Base-by-base conservation (phyloP, 306 rosid species). In the Lablab purpureus region DNA sequence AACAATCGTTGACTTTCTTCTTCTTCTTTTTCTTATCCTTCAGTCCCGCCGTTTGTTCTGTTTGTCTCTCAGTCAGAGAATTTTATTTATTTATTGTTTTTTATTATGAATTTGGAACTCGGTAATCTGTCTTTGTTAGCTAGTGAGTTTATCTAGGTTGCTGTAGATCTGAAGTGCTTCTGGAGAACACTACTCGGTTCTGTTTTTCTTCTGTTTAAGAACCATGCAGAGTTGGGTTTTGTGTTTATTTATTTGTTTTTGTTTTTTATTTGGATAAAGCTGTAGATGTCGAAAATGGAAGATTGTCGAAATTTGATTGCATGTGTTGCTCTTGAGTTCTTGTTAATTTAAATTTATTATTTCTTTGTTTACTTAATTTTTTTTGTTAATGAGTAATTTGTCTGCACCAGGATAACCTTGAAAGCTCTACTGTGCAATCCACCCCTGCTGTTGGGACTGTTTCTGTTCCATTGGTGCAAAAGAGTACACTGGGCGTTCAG, bases 391-490 rank as follows among this genome's bases (percentile, higher is more conserved):
- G 71, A 69, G 52, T 58, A 4, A 22, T 71, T 64, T 78, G 36
- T 76, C 22, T 82, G 13, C 59, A 58, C 49, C 90, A 91, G 91
- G 92, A 78, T 73, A 87, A 82, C 72, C 85, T 45, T 59, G 76
- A 62, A 63, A 50, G 66, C 75, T 71, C 88, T 36, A 45, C 73
- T 10, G 84, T 80, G 71, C 85, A 34, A 63, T 45, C 91, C 54
- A 40, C 55, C 18, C 82, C 75, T 23, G 68, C 66, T 21, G 71
- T 60, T 19, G 86, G 77, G 73, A 68, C 47, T 64, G 88, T 75
- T 74, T 71, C 88, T 32, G 40, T 73, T 70, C 84, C 89, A 51
- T 54, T 52, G 55, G 76, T 18, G 73, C 83, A 55, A 73, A 87
- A 84, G 74, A 69, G 41, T 71, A 30, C 71, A 76, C 86, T 71